phyloP scores from a whole-genome alignment of 495 filamentous ascomycete genomes.

The Evansstolkia leycettana region DNA sequence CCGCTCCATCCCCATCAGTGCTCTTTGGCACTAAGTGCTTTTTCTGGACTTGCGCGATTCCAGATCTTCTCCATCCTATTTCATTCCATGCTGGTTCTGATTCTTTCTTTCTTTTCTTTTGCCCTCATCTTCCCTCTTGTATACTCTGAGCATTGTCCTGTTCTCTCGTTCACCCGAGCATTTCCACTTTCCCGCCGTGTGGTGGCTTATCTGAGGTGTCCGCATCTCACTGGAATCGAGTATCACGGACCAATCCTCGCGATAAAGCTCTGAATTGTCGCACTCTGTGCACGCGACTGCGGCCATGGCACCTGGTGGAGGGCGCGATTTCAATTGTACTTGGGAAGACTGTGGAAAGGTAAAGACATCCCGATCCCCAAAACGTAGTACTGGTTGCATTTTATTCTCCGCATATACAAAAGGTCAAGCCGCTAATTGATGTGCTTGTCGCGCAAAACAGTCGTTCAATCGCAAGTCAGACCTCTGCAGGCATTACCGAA shows the following conservation, averaged over 20 bases:
- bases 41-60: no score
- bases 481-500: slow-evolving; percentile 75
- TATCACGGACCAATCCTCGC: no score
- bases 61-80: neutral
- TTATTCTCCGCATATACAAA: no score
- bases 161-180: neutral
- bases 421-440: no score
- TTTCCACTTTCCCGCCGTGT: neutral
- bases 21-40: no score
- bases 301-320: slow-evolving; percentile 31
- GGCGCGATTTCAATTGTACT: slow-evolving; percentile 35
- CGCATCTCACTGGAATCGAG: neutral
- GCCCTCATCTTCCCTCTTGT: neutral
- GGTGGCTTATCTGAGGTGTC: neutral
- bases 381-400: no score
- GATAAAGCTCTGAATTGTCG: no score
- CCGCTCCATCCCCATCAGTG: no score
- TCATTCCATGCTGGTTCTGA: neutral
- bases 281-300: slow-evolving; percentile 1
- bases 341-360: slow-evolving; percentile 38
- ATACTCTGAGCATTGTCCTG: neutral
- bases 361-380: slow-evolving; percentile 7
- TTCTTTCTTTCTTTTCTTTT: neutral
- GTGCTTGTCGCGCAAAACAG: slow-evolving; percentile 25
- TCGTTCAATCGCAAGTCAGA: slow-evolving; percentile 92